Evolutionary conservation across 805 yeast species (phyloP), one percentile per base, ranked within the genome.

Genomic region (Tetrapisispora pingtungensis): DNA sequence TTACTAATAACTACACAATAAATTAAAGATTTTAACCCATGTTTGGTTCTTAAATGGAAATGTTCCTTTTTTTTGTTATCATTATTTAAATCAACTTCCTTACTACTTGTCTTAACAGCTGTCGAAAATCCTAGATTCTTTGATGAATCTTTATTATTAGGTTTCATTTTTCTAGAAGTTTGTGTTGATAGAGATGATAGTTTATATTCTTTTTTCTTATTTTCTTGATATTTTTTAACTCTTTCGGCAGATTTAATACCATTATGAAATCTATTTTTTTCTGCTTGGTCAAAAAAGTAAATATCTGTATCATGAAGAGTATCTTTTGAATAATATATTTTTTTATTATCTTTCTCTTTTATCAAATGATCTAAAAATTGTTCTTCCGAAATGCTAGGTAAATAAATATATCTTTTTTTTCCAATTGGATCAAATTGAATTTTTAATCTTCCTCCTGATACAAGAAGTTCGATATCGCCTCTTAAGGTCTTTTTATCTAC

Each of bases 1-100:
- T 81, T 79, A 4, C 81, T 74, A 17, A 85, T 80, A 12, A 83
- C 77, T 13, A 82, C 82, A 2, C 81, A 73, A 48, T 85, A 71
- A 51, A 78, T 75, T 33, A 87, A 65, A 2, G 70, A 65, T 19
- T 79, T 73, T 1, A 75, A 69, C 47, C 82, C 81, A 5, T 66
- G 51, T 38, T 68, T 66, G 27, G 67, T 59, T 2, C 61, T 60
- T 17, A 60, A 47, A 36, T 58, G 58, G 44, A 55, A 59, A 34
- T 34, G 24, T 30, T 7, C 28, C 33, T 41, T 14, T 30, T 20
- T 13, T 33, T 24, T n/a, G 5, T n/a, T 32, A n/a, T 32, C 19
- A 7, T n/a, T 4, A 10, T 7, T 14, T 7, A 7, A 4, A 28
- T 28, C n/a, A 14, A 12, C n/a, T 14, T 14, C 13, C 13, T 28